phyloP scores from a whole-genome alignment of 805 yeast species.

The Wickerhamiella qilinensis region DNA sequence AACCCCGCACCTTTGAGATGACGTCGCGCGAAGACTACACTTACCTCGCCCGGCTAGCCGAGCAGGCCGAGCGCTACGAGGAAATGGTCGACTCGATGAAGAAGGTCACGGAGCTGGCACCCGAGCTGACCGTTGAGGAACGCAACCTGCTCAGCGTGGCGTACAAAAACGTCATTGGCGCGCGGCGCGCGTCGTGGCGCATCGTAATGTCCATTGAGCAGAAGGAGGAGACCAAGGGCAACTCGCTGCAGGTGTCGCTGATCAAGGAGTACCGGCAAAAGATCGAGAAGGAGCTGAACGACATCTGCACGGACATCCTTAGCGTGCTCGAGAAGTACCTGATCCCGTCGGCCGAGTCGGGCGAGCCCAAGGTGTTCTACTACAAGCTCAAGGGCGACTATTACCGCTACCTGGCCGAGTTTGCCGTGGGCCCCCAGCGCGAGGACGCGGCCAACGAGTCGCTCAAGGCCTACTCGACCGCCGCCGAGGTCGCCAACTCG shows the following conservation, averaged over 20 bases:
- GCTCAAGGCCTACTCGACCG: constrained; percentile 88
- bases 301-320: constrained; percentile 89
- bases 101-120: constrained; percentile 55
- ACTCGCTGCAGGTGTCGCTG: constrained; percentile 70
- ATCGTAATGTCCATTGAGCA: constrained; percentile 97
- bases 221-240: constrained; percentile 97
- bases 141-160: constrained; percentile 95
- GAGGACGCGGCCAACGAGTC: constrained; percentile 89
- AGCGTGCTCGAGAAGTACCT: constrained; percentile 76
- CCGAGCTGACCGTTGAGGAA: constrained; percentile 92
- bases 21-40: constrained; percentile 91
- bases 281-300: constrained; percentile 86
- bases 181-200: constrained; percentile 99
- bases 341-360: constrained; percentile 89
- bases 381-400: constrained; percentile 99
- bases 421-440: constrained; percentile 84
- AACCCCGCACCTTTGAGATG: constrained; percentile 6
- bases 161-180: constrained; percentile 96
- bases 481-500: constrained; percentile 94
- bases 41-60: constrained; percentile 95
- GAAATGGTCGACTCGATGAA: constrained; percentile 99
- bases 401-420: constrained; percentile 98
- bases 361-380: constrained; percentile 96
- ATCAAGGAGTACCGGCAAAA: constrained; percentile 92
- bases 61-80: constrained; percentile 99